These are phyloP conservation scores for Phlegmacium glaucopus DNA, from an alignment of 768 basidiomycete species.

Conservation along the genomic window DNA sequence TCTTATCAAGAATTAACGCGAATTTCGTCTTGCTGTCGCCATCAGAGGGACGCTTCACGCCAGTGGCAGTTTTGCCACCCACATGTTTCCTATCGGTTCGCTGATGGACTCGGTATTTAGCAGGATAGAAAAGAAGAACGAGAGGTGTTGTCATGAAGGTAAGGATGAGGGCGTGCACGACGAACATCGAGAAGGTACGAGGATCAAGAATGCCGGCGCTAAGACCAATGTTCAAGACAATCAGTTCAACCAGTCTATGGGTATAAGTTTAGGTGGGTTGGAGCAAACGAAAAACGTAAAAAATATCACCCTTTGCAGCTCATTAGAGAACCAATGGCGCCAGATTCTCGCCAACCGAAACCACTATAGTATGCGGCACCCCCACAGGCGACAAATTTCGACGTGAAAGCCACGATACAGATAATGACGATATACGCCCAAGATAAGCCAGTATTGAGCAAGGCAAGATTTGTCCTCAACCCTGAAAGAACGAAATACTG, in stretches of 20 bases:
- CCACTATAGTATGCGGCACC: slow-evolving; percentile 54
- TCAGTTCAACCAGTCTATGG: slow-evolving; percentile 72
- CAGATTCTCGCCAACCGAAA: slow-evolving; percentile 73
- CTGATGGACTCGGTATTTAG: slow-evolving; percentile 45
- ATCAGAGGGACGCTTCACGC: slow-evolving; percentile 18
- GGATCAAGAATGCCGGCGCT: slow-evolving; percentile 60
- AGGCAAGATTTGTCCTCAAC: slow-evolving; percentile 73
- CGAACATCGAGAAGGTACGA: slow-evolving; percentile 86
- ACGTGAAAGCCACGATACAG: slow-evolving; percentile 68
- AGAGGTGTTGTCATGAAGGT: slow-evolving; percentile 87
- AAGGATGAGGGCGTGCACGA: slow-evolving; percentile 70
- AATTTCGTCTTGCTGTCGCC: slow-evolving; percentile 55
- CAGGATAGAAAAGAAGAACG: slow-evolving; percentile 74
- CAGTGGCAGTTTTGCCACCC: slow-evolving; percentile 18
- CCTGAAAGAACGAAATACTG: slow-evolving; percentile 36
- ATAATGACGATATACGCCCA: slow-evolving; percentile 84
- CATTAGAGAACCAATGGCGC: slow-evolving; percentile 87
- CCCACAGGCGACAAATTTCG: slow-evolving; percentile 77
- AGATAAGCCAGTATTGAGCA: slow-evolving; percentile 68
- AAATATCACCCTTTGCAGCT: slow-evolving; percentile 89
- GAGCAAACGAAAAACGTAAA: slow-evolving; percentile 15
- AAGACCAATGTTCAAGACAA: slow-evolving; percentile 88
- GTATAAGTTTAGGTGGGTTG: not conserved
- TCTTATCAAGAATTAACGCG: slow-evolving; percentile 72
- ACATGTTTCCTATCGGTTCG: slow-evolving; percentile 14